Conservation (phyloP, 257 asterid genomes). For the Leptodermis oblonga region DNA sequence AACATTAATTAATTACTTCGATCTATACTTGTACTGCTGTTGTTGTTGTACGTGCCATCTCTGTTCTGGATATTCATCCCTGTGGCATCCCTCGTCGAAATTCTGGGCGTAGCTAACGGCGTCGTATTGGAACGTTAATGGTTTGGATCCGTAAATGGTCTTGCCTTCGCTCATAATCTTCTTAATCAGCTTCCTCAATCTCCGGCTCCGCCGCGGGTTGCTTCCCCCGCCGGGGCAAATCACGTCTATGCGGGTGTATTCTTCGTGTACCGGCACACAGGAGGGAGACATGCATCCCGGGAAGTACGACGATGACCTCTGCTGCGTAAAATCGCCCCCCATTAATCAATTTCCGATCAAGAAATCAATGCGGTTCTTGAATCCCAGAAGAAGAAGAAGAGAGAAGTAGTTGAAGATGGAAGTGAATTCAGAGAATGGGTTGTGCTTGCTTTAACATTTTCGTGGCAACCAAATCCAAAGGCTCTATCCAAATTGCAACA, state of each 20-base stretch:
- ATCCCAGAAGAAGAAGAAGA: constrained; percentile 2
- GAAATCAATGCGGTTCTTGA: too few relatives aligned
- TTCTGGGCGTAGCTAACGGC: constrained; percentile 78
- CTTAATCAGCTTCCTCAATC: constrained; percentile 48
- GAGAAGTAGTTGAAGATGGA: not conserved
- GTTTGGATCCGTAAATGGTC: constrained; percentile 38
- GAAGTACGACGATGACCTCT: constrained; percentile 42
- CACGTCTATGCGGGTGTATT: constrained; percentile 51
- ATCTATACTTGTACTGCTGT: not conserved
- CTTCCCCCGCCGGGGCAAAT: constrained; percentile 7
- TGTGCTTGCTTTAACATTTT: not conserved
- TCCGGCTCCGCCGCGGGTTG: constrained; percentile 26
- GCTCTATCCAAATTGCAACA: constrained; percentile 14
- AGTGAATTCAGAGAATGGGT: not conserved
- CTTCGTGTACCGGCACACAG: constrained; percentile 68
- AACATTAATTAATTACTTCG: too few relatives aligned
- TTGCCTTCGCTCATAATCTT: constrained; percentile 54
- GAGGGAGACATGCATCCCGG: constrained; percentile 74
- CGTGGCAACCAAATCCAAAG: not conserved
- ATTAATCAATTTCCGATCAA: constrained; percentile 12
- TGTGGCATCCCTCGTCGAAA: constrained; percentile 66
- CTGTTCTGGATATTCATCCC: constrained; percentile 34
- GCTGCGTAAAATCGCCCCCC: constrained; percentile 38
- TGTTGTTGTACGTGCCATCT: constrained; percentile 25
- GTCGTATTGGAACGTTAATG: constrained; percentile 65